Base-by-base conservation (phyloP, 2,329 filamentous ascomycete genomes). In the Gremmenia infestans region DNA sequence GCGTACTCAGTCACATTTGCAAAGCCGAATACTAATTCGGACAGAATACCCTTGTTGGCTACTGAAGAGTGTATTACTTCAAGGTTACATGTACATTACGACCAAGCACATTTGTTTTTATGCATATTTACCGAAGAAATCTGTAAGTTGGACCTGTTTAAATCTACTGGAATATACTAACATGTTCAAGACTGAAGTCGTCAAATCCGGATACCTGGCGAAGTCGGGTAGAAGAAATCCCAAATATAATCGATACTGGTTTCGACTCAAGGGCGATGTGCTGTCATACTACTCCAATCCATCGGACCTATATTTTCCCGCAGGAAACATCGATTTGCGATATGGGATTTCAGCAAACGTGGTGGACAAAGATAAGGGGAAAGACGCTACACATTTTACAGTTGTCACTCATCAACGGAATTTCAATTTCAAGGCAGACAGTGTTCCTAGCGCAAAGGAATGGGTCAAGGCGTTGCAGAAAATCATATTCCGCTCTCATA, bases 11-110 rank as follows among this genome's bases (percentile, higher is more conserved):
- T 28, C 60, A 25, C n/a, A n/a, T 12, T 6, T 0, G 9, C 43
- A 32, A 51, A 40, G 1, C 28, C 19, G 45, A 50, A 36, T 45
- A 52, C 63, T 68, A 55, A 69, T 54, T 37, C 22, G 36, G 54
- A 17, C 71, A 83, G 93, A 97, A 75, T 97, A 95, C 70, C 89
- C 91, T 8, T 97, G 93, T 73, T 97, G 91, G 86, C 76, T 97
- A 40, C 75, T 97, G 36, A 91, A 97, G 70, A 96, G 88, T 68
- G 91, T 96, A 46, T 77, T 97, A 32, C 80, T 97, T 8, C 91
- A 97, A 69, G 94, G 94, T 5, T 97, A 94, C 70, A 87, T 99
- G 81, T 97, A 97, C 73, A 89, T 99, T 67, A 97, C 94, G 0
- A 80, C 88, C 59, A 88, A 87, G 65, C 94, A 99, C 70, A 88